Percentiles rank a stretch among this genome's conserved stretches.
Conservation (phyloP, 192 early-diverging fungal species). For the Gaertneriomyces sp. region DNA sequence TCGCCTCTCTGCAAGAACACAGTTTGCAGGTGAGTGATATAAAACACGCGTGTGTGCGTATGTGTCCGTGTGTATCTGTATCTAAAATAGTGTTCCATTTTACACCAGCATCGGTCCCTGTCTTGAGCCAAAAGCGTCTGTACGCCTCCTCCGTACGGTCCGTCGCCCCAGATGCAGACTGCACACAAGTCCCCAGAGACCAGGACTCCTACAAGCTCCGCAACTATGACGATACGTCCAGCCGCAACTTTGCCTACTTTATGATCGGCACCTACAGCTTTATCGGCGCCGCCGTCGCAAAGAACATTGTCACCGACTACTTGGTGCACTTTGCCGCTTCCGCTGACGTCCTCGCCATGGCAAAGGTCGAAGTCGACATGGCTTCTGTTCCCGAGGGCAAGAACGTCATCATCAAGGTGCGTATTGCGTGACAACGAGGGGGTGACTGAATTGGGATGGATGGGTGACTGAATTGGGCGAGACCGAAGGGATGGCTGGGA, state of each 20-base stretch:
- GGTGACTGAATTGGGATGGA: neutral
- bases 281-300: slow-evolving; percentile 73
- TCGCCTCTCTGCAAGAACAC: no score
- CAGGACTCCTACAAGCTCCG: neutral
- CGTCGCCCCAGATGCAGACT: neutral
- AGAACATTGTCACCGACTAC: slow-evolving; percentile 79
- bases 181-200: neutral
- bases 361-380: slow-evolving; percentile 92
- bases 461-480: no score
- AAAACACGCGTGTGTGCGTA: no score
- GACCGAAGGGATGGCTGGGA: no score
- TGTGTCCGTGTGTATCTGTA: no score
- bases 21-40: no score
- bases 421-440: neutral
- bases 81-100: no score
- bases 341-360: slow-evolving; percentile 92
- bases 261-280: slow-evolving; percentile 83
- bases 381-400: slow-evolving; percentile 88
- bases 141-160: no score
- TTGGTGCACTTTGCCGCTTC: slow-evolving; percentile 84
- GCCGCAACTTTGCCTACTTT: slow-evolving; percentile 71
- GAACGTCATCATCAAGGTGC: slow-evolving; percentile 85
- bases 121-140: no score
- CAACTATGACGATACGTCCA: slow-evolving; percentile 31
- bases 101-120: no score